Evolutionary conservation across 768 basidiomycete genomes (phyloP).

Genomic region (Boletus speciosus): DNA sequence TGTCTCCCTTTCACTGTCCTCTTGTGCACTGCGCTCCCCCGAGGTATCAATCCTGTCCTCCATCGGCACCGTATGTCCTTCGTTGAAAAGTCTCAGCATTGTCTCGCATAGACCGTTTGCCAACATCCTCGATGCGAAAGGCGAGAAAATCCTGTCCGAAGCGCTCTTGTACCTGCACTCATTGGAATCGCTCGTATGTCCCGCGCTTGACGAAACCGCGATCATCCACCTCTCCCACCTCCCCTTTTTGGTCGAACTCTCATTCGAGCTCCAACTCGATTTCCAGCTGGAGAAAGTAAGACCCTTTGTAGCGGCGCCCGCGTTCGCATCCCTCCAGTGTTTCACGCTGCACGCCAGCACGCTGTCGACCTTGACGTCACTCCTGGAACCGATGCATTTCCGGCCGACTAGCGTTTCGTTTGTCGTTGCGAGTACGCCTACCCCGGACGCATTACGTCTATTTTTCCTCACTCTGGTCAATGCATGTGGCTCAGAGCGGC

Average conservation of each 20-base stretch:
- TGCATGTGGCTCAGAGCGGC: constrained; percentile 9
- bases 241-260: constrained; percentile 12
- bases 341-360: constrained; percentile 6
- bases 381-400: constrained; percentile 19
- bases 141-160: constrained; percentile 20
- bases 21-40: constrained; percentile 8
- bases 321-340: constrained; percentile 13
- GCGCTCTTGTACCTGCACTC: constrained; percentile 16
- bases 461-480: constrained; percentile 20
- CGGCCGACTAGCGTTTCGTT: constrained; percentile 15
- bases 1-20: constrained; percentile 9
- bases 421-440: constrained; percentile 7
- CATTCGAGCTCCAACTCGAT: constrained; percentile 12
- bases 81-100: constrained; percentile 15
- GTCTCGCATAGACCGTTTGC: background rate
- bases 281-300: constrained; percentile 14
- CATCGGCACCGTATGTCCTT: constrained; percentile 21
- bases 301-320: constrained; percentile 9
- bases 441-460: constrained; percentile 16
- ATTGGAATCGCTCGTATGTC: constrained; percentile 16
- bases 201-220: constrained; percentile 18
- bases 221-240: constrained; percentile 25
- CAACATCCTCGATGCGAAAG: constrained; percentile 8
- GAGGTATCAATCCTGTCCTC: constrained; percentile 19
- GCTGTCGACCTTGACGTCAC: constrained; percentile 18